Percentiles rank a stretch among this genome's conserved stretches.
Evolutionary conservation across 306 rosid genomes (phyloP).

Genomic region (Trifolium subterraneum): DNA sequence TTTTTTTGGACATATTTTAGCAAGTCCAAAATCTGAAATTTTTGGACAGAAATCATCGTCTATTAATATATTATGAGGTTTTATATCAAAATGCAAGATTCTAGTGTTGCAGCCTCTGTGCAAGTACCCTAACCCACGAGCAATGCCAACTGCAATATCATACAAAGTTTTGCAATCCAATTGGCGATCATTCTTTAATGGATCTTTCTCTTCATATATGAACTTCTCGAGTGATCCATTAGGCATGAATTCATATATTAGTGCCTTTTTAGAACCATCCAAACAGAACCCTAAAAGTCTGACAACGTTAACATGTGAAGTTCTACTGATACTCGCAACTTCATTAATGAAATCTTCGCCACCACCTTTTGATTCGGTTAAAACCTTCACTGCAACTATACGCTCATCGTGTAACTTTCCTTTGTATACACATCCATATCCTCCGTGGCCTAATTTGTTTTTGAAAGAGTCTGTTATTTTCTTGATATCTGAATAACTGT

Average conservation of each 20-base stretch:
- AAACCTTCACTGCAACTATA: conserved; percentile 49
- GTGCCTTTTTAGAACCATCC: conserved; percentile 36
- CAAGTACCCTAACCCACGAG: conserved; percentile 37
- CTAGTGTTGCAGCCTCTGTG: too few relatives aligned
- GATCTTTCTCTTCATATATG: conserved; percentile 23
- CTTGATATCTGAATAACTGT: conserved; percentile 24
- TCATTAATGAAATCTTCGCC: conserved; percentile 57
- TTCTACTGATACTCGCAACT: conserved; percentile 46
- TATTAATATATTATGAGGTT: conserved; percentile 39
- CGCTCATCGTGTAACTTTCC: conserved; percentile 44
- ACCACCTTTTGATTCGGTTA: conserved; percentile 34
- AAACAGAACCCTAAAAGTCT: conserved; percentile 28
- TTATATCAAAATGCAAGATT: too few relatives aligned
- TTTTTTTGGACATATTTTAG: conserved; percentile 33
- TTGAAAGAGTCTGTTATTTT: conserved; percentile 41
- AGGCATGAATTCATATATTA: conserved; percentile 33
- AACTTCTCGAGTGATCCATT: conserved; percentile 44
- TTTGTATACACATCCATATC: conserved; percentile 49
- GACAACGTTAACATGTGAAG: conserved; percentile 44
- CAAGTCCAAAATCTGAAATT: conserved; percentile 45
- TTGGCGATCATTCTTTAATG: neutral
- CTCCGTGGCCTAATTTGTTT: conserved; percentile 51
- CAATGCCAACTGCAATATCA: conserved; percentile 37
- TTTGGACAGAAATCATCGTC: conserved; percentile 37
- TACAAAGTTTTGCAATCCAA: conserved; percentile 37